A percentile compares a stretch with the other conserved stretches of the same genome.
phyloP scores from a whole-genome alignment of 75 land plant genomes.

The Selaginella moellendorffii region DNA sequence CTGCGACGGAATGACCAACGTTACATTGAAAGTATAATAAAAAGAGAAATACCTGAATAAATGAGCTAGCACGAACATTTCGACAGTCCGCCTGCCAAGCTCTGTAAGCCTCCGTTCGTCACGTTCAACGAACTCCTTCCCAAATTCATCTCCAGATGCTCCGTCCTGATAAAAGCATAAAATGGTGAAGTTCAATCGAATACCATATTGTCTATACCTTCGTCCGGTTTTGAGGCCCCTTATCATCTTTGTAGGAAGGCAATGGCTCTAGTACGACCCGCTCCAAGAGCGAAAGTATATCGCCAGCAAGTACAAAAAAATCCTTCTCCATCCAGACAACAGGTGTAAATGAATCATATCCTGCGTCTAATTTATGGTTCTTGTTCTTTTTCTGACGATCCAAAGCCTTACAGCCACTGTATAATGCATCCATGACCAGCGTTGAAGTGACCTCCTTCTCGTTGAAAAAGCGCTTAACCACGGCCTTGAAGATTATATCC shows the following conservation, averaged over 20 bases:
- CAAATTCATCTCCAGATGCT: constrained; percentile 73
- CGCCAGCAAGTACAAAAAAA: constrained; percentile 86
- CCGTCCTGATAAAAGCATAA: constrained; percentile 47
- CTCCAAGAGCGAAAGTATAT: constrained; percentile 63
- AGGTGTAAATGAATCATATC: constrained; percentile 52
- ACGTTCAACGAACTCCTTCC: constrained; percentile 77
- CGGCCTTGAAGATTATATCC: constrained; percentile 68
- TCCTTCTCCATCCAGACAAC: constrained; percentile 87
- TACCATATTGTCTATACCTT: constrained; percentile 37
- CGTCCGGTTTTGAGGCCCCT: constrained; percentile 88
- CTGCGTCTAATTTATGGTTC: constrained; percentile 35
- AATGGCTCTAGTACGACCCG: constrained; percentile 67
- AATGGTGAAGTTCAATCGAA: background rate
- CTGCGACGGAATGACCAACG: constrained; percentile 20
- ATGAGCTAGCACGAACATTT: constrained; percentile 84
- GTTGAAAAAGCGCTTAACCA: constrained; percentile 90
- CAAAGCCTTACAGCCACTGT: constrained; percentile 92
- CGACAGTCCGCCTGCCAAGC: constrained; percentile 87
- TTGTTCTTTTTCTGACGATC: constrained; percentile 49
- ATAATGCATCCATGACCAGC: constrained; percentile 96
- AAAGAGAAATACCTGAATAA: constrained; percentile 46
- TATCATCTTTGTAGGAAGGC: constrained; percentile 88
- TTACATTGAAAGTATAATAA: background rate
- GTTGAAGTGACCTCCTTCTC: constrained; percentile 99
- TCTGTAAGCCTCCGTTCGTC: constrained; percentile 96